Conservation (phyloP, 371 early-diverging fungal genomes). For the Choanephora cucurbitarum region DNA sequence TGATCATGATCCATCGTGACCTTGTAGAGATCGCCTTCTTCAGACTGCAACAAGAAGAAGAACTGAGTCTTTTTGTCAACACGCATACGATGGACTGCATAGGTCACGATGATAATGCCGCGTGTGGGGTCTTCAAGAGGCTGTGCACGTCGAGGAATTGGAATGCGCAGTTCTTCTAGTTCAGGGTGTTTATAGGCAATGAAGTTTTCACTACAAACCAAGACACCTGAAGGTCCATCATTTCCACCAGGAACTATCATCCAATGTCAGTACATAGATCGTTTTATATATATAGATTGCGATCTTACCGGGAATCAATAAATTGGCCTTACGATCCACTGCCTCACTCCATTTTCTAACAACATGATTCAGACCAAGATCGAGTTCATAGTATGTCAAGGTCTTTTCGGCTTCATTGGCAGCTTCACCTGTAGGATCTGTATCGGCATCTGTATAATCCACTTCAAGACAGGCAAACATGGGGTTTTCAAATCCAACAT, state of each 20-base stretch:
- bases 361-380: slow-evolving; percentile 97
- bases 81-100: slow-evolving; percentile 91
- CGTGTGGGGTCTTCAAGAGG: slow-evolving; percentile 64
- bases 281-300: too few relatives aligned
- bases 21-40: slow-evolving; percentile 95
- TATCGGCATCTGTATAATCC: slow-evolving; percentile 85
- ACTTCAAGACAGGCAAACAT: slow-evolving; percentile 94
- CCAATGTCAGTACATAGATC: too few relatives aligned
- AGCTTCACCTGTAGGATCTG: slow-evolving; percentile 80
- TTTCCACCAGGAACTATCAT: slow-evolving; percentile 91
- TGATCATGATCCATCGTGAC: slow-evolving; percentile 83
- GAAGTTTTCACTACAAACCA: slow-evolving; percentile 90
- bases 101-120: slow-evolving; percentile 77
- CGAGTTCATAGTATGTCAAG: slow-evolving; percentile 95
- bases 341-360: slow-evolving; percentile 91
- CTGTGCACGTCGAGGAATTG: slow-evolving; percentile 86
- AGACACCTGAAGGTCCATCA: slow-evolving; percentile 96
- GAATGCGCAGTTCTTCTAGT: slow-evolving; percentile 68
- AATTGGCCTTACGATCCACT: slow-evolving; percentile 77
- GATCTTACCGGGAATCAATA: slow-evolving; percentile 73
- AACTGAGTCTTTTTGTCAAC: slow-evolving; percentile 78
- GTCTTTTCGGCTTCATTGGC: slow-evolving; percentile 75
- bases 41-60: slow-evolving; percentile 91
- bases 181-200: slow-evolving; percentile 88
- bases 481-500: slow-evolving; percentile 98